phyloP scores from a whole-genome alignment of 768 basidiomycete genomes.

The Suillus lakei region DNA sequence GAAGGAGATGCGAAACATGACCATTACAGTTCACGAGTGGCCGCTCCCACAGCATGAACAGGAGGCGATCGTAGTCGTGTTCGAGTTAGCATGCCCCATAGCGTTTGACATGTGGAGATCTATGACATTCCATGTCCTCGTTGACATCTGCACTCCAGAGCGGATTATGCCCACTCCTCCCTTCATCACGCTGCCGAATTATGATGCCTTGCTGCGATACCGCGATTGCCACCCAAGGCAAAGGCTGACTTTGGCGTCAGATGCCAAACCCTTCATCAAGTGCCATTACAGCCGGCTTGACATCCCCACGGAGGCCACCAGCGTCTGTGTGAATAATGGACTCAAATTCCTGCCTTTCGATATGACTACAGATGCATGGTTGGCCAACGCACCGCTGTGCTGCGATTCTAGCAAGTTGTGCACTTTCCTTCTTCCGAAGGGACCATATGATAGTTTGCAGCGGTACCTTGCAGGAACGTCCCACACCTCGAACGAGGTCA shows the following conservation, averaged over 20 bases:
- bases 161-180: constrained; percentile 8
- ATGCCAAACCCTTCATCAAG: constrained; percentile 24
- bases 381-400: constrained; percentile 12
- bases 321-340: constrained; percentile 40
- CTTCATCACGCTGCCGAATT: constrained; percentile 21
- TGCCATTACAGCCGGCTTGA: too few relatives aligned
- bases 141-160: constrained; percentile 37
- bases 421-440: constrained; percentile 36
- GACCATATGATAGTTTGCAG: constrained; percentile 40
- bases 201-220: constrained; percentile 18
- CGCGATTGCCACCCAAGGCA: constrained; percentile 21
- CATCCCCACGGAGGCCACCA: constrained; percentile 16
- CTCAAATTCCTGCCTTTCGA: constrained; percentile 40
- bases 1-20: constrained; percentile 21
- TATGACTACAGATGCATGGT: constrained; percentile 17
- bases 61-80: constrained; percentile 38
- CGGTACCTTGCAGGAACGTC: constrained; percentile 39
- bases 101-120: constrained; percentile 50
- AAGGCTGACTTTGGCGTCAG: constrained; percentile 26
- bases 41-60: constrained; percentile 41
- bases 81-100: constrained; percentile 47
- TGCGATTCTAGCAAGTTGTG: constrained; percentile 23
- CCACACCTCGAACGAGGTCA: constrained; percentile 47
- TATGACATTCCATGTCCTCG: constrained; percentile 43
- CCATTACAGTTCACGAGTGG: constrained; percentile 49